phyloP scores from a whole-genome alignment of 2,329 filamentous ascomycete species.

The Diplodia mutila region DNA sequence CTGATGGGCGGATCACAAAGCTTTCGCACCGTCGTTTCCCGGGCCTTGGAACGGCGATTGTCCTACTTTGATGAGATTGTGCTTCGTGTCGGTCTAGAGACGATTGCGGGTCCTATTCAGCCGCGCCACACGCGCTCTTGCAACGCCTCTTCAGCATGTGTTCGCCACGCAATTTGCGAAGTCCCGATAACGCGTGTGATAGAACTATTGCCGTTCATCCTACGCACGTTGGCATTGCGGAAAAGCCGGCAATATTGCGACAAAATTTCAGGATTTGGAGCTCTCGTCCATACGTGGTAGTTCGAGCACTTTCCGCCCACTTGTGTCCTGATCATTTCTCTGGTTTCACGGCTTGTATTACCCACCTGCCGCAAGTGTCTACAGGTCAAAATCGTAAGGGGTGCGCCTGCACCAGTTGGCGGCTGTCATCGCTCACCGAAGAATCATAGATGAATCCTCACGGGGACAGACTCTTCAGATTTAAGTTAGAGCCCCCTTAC shows the following conservation, averaged over 20 bases:
- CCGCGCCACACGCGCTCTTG: not conserved
- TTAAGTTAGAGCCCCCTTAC: not conserved
- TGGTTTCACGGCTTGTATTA: not conserved
- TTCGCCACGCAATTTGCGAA: not conserved
- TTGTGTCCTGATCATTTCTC: not conserved
- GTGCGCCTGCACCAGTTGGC: not conserved
- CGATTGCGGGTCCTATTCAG: not conserved
- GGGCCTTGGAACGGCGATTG: not conserved
- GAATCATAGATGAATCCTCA: not conserved
- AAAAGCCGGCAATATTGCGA: not conserved
- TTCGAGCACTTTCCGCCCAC: not conserved
- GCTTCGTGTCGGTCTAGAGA: not conserved
- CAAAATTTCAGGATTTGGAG: not conserved
- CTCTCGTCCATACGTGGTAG: not conserved
- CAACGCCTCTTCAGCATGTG: not conserved
- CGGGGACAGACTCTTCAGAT: not conserved
- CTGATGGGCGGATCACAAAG: not conserved
- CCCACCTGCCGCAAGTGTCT: not conserved
- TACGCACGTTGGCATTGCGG: not conserved
- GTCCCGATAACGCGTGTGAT: not conserved
- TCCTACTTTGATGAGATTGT: slow-evolving; percentile 9
- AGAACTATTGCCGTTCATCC: not conserved
- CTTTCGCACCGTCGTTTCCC: not conserved
- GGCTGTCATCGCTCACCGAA: not conserved
- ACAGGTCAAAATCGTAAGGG: not conserved